Base-by-base conservation (phyloP, 2,329 filamentous ascomycete species). In the Clonostachys rosea region DNA sequence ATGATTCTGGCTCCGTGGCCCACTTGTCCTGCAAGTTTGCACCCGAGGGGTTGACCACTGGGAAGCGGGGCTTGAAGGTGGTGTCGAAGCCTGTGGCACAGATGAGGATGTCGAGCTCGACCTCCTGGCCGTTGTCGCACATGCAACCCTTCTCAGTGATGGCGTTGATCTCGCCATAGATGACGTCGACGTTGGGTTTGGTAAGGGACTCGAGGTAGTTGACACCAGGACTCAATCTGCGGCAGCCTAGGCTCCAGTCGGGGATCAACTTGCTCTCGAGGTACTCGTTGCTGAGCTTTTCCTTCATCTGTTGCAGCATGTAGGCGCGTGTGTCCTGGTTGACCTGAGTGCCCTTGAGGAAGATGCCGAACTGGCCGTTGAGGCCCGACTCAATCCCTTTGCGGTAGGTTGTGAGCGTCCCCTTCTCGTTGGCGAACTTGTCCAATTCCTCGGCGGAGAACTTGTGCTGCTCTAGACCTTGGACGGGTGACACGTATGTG, bases 31-130 rank as follows among this genome's bases (percentile, higher is more conserved):
- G 74, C 34, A 81, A 64, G 50, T 79, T 74, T 10, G 61, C 52
- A 16, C 74, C 75, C n/a, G 66, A 54, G 18, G 70, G 64, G 10
- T 74, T 75, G 6, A 74, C 58, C 16, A 80, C 59, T 1, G 75
- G 75, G 50, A 78, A 80, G 1, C 71, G 66, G 4, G 77, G 76
- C 8, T 66, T 58, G 56, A 79, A 80, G 2, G 73, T 76, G 6
- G 71, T 72, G 53, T 81, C 71, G 54, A 79, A 81, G 2, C 78
- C 77, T 0, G 77, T 81, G n/a, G 78, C 78, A 49, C 76, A 79
- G 43, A 83, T 67, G 18, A 84, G 72, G 12, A 70, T 69, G 54
- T 84, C 81, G 13, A 79, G 70, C 34, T 74, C 65, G 45, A 77
- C 58, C n/a, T 74, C 59, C 35, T 69, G 56, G n/a, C 74, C 77